Conservation (phyloP, 2,329 filamentous ascomycete genomes). For the Chaetomiaceae sp. region DNA sequence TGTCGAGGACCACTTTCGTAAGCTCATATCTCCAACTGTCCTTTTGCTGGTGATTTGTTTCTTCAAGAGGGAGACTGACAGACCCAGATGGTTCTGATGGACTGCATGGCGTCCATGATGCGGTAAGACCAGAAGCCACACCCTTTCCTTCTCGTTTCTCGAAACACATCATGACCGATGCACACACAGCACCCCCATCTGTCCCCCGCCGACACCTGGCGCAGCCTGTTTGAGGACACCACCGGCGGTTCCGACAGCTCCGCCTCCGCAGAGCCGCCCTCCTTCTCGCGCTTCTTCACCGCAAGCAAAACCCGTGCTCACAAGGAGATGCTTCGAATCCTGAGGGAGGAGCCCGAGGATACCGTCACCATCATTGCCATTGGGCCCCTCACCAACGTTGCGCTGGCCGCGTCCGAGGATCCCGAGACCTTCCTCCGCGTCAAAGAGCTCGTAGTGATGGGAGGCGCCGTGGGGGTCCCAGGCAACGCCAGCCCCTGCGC, state of each 20-base stretch:
- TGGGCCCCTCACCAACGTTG: conserved; percentile 90
- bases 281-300: conserved; percentile 61
- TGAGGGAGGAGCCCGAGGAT: conserved; percentile 74
- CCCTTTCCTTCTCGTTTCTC: not conserved
- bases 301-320: conserved; percentile 71
- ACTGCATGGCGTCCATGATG: conserved; percentile 67
- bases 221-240: conserved; percentile 55
- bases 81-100: conserved; percentile 66
- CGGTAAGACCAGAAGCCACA: conserved; percentile 33
- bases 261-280: conserved; percentile 36
- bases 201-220: conserved; percentile 69
- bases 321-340: conserved; percentile 81
- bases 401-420: conserved; percentile 81
- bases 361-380: conserved; percentile 88
- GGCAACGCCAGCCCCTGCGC: conserved; percentile 84
- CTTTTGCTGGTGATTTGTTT: too few species aligned
- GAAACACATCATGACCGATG: conserved; percentile 5
- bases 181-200: conserved; percentile 64
- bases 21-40: too few species aligned
- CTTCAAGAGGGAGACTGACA: conserved; percentile 16
- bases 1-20: conserved; percentile 83
- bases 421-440: conserved; percentile 82
- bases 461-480: conserved; percentile 70
- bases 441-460: conserved; percentile 95
- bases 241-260: conserved; percentile 27